These are phyloP conservation scores for Didymella keratinophila DNA, from an alignment of 2,329 filamentous ascomycete species.

Conservation along the genomic window DNA sequence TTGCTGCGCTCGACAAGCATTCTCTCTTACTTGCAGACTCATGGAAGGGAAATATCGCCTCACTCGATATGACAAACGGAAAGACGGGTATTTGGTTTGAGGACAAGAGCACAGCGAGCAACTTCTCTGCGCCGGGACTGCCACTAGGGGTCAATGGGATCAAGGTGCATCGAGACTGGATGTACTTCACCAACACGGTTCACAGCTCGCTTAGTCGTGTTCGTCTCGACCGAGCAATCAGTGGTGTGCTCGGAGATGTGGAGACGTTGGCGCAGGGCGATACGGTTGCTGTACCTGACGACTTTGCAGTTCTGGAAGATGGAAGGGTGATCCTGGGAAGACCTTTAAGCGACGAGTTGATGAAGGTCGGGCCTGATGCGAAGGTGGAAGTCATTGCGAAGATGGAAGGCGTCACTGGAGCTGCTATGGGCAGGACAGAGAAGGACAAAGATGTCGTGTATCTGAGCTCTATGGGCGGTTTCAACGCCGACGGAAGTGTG, in stretches of 20 bases:
- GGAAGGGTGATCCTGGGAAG: neutral
- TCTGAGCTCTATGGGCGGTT: neutral
- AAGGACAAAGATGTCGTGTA: neutral
- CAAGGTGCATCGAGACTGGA: neutral
- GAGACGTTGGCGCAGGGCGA: neutral
- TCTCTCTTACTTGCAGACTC: neutral
- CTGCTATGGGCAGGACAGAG: neutral
- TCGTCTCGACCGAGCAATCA: neutral
- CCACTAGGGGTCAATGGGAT: neutral
- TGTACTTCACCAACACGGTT: neutral
- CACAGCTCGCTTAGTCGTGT: neutral
- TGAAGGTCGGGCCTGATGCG: neutral
- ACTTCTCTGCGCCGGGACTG: neutral
- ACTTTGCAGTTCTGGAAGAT: neutral
- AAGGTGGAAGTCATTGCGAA: neutral
- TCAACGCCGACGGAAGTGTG: neutral
- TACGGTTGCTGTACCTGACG: neutral
- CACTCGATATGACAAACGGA: neutral
- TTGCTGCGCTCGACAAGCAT: neutral
- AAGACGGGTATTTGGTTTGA: neutral
- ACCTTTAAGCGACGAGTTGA: neutral
- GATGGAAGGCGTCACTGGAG: neutral
- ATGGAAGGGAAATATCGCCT: neutral
- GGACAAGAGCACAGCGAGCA: neutral
- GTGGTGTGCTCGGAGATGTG: neutral